Conservation (phyloP, 352 stramenopile genomes). For the Aphanomyces astaci region DNA sequence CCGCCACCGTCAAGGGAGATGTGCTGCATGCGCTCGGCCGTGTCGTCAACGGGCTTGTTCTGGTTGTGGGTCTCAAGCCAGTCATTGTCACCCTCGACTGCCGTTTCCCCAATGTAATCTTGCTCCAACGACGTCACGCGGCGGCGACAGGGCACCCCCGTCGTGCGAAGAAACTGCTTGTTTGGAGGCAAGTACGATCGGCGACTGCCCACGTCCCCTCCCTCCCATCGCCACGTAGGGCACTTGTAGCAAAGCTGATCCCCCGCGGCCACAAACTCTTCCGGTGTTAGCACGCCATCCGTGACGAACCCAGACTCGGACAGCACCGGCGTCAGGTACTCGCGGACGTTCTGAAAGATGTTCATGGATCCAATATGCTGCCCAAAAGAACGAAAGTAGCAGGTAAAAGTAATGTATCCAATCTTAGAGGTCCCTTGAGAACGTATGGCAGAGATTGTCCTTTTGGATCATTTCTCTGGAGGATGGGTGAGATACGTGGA, state of each 20-base stretch:
- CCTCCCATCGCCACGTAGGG: conserved; percentile 93
- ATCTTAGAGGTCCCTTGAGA: too few relatives aligned
- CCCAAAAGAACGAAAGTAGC: background rate
- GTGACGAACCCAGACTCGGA: conserved; percentile 90
- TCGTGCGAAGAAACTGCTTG: conserved; percentile 87
- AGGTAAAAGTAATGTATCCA: background rate
- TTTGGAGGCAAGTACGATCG: conserved; percentile 66
- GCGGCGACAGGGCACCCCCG: conserved; percentile 81
- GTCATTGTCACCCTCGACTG: conserved; percentile 79
- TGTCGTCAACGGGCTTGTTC: conserved; percentile 23
- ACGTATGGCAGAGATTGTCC: too few relatives aligned
- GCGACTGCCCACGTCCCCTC: conserved; percentile 45
- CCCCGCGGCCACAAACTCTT: conserved; percentile 93
- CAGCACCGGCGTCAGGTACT: conserved; percentile 86
- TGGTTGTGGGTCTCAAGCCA: conserved; percentile 70
- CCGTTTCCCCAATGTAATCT: conserved; percentile 59
- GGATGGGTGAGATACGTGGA: background rate
- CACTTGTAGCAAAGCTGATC: conserved; percentile 96
- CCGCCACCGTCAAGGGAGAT: conserved; percentile 40
- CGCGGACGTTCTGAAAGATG: conserved; percentile 71
- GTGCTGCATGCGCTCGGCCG: conserved; percentile 49
- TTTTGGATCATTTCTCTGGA: background rate
- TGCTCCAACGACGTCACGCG: conserved; percentile 69
- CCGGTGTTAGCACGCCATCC: conserved; percentile 92
- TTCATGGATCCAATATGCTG: conserved; percentile 25